phyloP scores from a whole-genome alignment of 2,329 filamentous ascomycete genomes.

The Cytospora paraplurivora region DNA sequence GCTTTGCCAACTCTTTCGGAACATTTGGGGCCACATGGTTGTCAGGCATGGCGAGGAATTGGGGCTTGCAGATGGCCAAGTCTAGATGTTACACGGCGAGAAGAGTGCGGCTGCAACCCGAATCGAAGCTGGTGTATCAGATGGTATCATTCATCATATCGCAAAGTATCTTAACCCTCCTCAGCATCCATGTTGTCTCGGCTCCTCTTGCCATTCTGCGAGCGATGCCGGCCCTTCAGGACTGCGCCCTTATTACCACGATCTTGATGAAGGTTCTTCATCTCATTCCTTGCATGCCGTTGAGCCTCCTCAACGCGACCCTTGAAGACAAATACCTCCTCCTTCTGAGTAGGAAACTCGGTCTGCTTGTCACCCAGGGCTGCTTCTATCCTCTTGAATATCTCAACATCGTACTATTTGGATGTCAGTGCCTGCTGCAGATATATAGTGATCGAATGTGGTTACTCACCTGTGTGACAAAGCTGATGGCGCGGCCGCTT shows the following conservation, averaged over 20 bases:
- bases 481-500: slow-evolving; percentile 74
- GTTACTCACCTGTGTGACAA: slow-evolving; percentile 69
- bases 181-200: slow-evolving; percentile 73
- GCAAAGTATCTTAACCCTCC: slow-evolving; percentile 56
- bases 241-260: slow-evolving; percentile 57
- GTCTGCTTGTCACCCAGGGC: slow-evolving; percentile 76
- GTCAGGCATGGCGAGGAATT: not conserved
- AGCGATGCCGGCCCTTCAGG: slow-evolving; percentile 46
- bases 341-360: slow-evolving; percentile 71
- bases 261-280: slow-evolving; percentile 71
- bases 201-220: slow-evolving; percentile 49
- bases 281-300: slow-evolving; percentile 73
- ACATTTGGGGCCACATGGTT: not conserved
- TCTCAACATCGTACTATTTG: slow-evolving; percentile 62
- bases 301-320: slow-evolving; percentile 81
- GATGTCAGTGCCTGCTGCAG: not conserved
- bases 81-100: not conserved
- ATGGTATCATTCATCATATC: not conserved
- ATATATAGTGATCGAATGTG: not conserved
- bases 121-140: not conserved
- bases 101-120: not conserved
- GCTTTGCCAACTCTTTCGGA: not conserved
- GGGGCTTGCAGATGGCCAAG: not conserved
- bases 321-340: slow-evolving; percentile 83
- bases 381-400: slow-evolving; percentile 79